These are phyloP conservation scores for Hypoxylon fuscum DNA, from an alignment of 495 filamentous ascomycete species.

Conservation along the genomic window DNA sequence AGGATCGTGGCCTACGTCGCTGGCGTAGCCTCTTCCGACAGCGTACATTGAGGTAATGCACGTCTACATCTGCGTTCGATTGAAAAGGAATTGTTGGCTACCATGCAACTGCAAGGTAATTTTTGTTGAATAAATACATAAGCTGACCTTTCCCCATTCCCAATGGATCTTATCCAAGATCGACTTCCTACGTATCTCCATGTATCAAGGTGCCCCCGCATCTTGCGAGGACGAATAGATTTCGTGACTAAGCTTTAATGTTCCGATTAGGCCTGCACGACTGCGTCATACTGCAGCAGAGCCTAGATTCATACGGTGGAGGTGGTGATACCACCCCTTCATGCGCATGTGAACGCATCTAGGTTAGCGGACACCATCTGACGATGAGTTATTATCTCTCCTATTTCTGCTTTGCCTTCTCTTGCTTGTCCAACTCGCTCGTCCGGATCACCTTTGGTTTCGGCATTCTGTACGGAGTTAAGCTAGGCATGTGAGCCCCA, in stretches of 20 bases:
- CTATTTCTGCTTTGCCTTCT: slow-evolving; percentile 50
- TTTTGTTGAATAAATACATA: slow-evolving; percentile 32
- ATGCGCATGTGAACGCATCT: slow-evolving; percentile 23
- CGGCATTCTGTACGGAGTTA: slow-evolving; percentile 48
- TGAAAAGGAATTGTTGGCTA: slow-evolving; percentile 25
- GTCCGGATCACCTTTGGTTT: slow-evolving; percentile 55
- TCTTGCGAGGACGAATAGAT: slow-evolving; percentile 23
- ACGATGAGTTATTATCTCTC: slow-evolving; percentile 9
- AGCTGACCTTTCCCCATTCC: too few species aligned
- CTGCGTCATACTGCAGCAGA: slow-evolving; percentile 38
- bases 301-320: slow-evolving; percentile 1
- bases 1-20: slow-evolving; percentile 26
- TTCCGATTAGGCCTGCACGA: slow-evolving; percentile 12
- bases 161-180: slow-evolving; percentile 19
- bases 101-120: slow-evolving; percentile 5
- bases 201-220: slow-evolving; percentile 27
- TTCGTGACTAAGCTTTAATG: slow-evolving; percentile 16
- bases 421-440: slow-evolving; percentile 55
- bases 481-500: slow-evolving; percentile 80
- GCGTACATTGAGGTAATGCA: slow-evolving; percentile 20
- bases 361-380: slow-evolving; percentile 10
- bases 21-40: slow-evolving; percentile 14
- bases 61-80: slow-evolving; percentile 12
- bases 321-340: slow-evolving; percentile 8
- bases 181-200: slow-evolving; percentile 14